Evolutionary conservation across 257 asterid genomes (phyloP).

Genomic region (Anisodus acutangulus): DNA sequence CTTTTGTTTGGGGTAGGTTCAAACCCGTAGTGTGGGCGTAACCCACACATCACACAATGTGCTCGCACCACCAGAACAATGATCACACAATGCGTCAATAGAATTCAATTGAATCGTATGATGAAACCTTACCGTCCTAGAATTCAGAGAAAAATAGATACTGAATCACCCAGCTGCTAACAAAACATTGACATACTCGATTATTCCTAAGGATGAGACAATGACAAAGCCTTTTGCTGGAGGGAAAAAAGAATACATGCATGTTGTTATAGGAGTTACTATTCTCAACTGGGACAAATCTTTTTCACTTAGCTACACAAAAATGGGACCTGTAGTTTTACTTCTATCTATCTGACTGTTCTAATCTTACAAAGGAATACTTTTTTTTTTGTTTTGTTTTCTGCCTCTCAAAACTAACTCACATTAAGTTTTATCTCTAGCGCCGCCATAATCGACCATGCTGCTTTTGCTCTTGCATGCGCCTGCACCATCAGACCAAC

Average conservation of each 20-base stretch:
- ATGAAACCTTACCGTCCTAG: not conserved
- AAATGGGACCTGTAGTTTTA: slow-evolving; percentile 24
- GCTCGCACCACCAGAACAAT: not conserved
- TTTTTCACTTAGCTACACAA: slow-evolving; percentile 5
- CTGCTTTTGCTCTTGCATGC: slow-evolving; percentile 74
- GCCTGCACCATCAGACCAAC: slow-evolving; percentile 50
- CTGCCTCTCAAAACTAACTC: not conserved
- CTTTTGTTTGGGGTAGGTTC: no score
- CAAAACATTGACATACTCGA: not conserved
- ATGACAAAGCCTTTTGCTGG: slow-evolving; percentile 14
- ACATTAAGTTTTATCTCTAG: slow-evolving; percentile 26
- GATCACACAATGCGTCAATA: not conserved
- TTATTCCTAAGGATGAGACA: not conserved
- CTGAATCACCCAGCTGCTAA: slow-evolving; percentile 1
- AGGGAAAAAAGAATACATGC: slow-evolving; percentile 7
- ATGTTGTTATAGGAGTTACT: not conserved
- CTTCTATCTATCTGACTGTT: slow-evolving; percentile 3
- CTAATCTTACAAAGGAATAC: slow-evolving; percentile 9
- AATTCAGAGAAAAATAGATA: not conserved
- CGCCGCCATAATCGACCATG: slow-evolving; percentile 67
- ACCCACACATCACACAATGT: not conserved
- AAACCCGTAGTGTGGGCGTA: not conserved
- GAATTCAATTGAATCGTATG: not conserved
- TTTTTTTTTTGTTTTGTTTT: not conserved
- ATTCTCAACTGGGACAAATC: slow-evolving; percentile 4